Evolutionary conservation across 2,329 filamentous ascomycete genomes (phyloP), one percentile per base, ranked within the genome.

Genomic region (Aureobasidium sp.): DNA sequence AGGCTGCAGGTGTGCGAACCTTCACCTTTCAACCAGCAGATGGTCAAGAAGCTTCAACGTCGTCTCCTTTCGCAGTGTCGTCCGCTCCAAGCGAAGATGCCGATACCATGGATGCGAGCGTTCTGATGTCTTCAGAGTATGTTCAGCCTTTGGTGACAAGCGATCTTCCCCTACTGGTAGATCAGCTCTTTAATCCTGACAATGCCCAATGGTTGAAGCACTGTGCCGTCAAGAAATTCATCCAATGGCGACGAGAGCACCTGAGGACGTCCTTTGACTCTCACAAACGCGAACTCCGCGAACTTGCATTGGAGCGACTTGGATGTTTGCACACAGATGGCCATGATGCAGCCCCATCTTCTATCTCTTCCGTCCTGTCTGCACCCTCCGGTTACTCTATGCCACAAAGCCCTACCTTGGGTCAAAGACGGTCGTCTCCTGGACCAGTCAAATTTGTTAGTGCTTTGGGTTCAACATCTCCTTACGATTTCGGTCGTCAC

Each of bases 101-200:
- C 56, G 88, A 95, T 34, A 82, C 79, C 38, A 94, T 97, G 84
- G 91, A 97, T 66, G 91, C 90, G 16, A 95, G 89, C 62, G 75
- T 95, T 0, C 77, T 97, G 16, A 97, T 97, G 91, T 90, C 84
- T 53, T 85, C 90, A 1, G 87, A 93, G 62, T 97, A 96, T 64
- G 74, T 93, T 12, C 85, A 88, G 57, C 91, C 91, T 1, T 75
- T 96, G 4, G 71, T 87, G 3, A 70, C 79, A 0, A 93, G 89
- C 7, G 90, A 97, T 54, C 79, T 97, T 2, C 63, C 68, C 4
- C 68, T 72, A 7, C 74, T 97, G 1, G 79, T 95, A n/a, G 74
- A 81, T 7, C 79, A 80, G 16, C 72, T 96, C 0, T 90, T 97
- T 61, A 84, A 89, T 40, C 77, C 79, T 3, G 84, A 91, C 40